A percentile compares a stretch with the other conserved stretches of the same genome.
These are phyloP conservation scores for Coemansia sp. DNA, from an alignment of 371 early-diverging fungal species.

Conservation along the genomic window DNA sequence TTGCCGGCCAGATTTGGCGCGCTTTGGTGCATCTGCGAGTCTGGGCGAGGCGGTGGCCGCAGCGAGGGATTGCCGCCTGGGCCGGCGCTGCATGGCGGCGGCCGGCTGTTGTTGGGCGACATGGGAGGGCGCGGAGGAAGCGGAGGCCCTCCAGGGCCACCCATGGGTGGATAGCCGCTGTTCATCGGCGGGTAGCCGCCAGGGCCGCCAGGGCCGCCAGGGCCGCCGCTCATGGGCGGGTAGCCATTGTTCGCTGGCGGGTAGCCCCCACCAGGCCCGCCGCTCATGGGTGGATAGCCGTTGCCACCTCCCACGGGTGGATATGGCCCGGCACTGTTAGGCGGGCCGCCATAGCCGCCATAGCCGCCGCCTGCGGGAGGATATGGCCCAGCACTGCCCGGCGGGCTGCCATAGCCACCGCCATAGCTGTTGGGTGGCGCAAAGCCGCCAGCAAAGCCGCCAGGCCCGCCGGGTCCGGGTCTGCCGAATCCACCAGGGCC, in stretches of 20 bases:
- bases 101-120: slow-evolving; percentile 3
- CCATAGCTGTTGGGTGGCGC: slow-evolving; percentile 13
- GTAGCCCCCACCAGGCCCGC: slow-evolving; percentile 3
- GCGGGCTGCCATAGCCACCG: neutral
- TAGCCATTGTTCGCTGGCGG: neutral
- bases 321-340: neutral
- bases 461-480: slow-evolving; percentile 9
- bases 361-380: neutral
- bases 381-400: no score
- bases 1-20: slow-evolving; percentile 8
- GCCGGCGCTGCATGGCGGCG: slow-evolving; percentile 14
- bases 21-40: slow-evolving; percentile 5
- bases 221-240: neutral
- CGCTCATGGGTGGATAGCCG: slow-evolving; percentile 7
- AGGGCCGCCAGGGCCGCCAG: neutral
- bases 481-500: slow-evolving; percentile 10
- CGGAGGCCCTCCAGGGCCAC: neutral
- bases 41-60: slow-evolving; percentile 9
- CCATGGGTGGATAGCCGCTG: neutral
- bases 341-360: neutral
- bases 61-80: slow-evolving; percentile 1
- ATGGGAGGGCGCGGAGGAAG: slow-evolving; percentile 4
- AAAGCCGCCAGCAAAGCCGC: slow-evolving; percentile 9
- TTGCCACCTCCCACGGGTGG: neutral
- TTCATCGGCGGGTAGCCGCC: slow-evolving; percentile 1